These are phyloP conservation scores for Parasitella parasitica DNA, from an alignment of 371 early-diverging fungal species.

Conservation along the genomic window DNA sequence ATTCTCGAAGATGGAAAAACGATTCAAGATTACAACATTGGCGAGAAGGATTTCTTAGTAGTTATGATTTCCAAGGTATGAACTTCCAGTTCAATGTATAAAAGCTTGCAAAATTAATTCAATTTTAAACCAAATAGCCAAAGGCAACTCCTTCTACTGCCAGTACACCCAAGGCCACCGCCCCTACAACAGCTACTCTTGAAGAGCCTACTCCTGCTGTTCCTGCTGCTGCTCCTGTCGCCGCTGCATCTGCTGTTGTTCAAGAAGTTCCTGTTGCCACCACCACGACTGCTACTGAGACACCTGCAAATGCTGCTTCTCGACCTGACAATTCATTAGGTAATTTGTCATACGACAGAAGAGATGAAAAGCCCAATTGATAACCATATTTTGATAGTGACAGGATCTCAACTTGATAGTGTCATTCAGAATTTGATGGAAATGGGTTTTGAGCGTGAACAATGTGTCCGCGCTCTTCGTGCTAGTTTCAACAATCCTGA, in stretches of 20 bases:
- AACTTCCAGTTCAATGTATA: neutral
- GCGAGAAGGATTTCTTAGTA: slow-evolving; percentile 91
- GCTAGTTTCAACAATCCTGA: slow-evolving; percentile 97
- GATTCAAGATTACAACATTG: slow-evolving; percentile 76
- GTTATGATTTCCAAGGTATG: slow-evolving; percentile 90
- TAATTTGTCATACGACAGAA: neutral
- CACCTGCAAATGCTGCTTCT: slow-evolving; percentile 21
- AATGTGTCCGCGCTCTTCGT: slow-evolving; percentile 88
- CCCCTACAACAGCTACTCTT: slow-evolving; percentile 33
- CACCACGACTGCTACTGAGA: slow-evolving; percentile 4
- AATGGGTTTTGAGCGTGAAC: slow-evolving; percentile 92
- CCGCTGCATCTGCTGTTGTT: slow-evolving; percentile 35
- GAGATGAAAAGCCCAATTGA: neutral
- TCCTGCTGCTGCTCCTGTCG: slow-evolving; percentile 20
- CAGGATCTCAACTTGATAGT: slow-evolving; percentile 72
- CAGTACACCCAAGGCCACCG: slow-evolving; percentile 26
- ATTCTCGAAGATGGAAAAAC: slow-evolving; percentile 80
- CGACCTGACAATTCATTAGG: slow-evolving; percentile 17
- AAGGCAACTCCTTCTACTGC: slow-evolving; percentile 50
- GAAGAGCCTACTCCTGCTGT: slow-evolving; percentile 28
- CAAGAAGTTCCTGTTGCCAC: slow-evolving; percentile 16
- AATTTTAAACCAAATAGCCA: slow-evolving; percentile 34
- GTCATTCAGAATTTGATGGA: slow-evolving; percentile 88
- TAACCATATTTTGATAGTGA: slow-evolving; percentile 49
- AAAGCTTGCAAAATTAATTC: neutral